Percentiles rank a stretch among this genome's conserved stretches.
These are phyloP conservation scores for Coemansia sp. DNA, from an alignment of 192 early-diverging fungal species.

Conservation along the genomic window DNA sequence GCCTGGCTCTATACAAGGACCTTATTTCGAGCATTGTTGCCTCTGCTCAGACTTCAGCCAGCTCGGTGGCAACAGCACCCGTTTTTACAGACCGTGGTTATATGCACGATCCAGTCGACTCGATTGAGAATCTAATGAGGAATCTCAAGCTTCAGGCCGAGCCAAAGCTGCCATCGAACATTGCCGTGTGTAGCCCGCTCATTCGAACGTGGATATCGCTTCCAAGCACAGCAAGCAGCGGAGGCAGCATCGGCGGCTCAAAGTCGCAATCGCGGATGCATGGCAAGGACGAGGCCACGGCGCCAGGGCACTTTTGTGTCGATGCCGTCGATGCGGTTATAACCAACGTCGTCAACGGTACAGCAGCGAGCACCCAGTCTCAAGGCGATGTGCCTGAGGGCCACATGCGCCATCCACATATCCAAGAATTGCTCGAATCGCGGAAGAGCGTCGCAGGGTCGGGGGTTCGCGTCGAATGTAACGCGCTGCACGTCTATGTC, in stretches of 20 bases:
- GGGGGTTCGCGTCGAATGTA: constrained; percentile 54
- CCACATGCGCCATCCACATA: constrained; percentile 55
- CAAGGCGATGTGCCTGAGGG: constrained; percentile 43
- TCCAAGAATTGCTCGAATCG: constrained; percentile 56
- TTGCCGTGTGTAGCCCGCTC: constrained; percentile 53
- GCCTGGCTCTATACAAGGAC: constrained; percentile 36
- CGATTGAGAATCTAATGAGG: constrained; percentile 52
- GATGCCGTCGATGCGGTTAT: constrained; percentile 56
- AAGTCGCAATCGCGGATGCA: constrained; percentile 20
- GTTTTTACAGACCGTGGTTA: neutral
- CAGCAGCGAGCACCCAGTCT: constrained; percentile 51
- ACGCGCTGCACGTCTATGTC: constrained; percentile 36
- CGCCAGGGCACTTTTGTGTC: constrained; percentile 53
- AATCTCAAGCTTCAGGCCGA: constrained; percentile 35
- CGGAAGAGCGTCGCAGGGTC: constrained; percentile 52
- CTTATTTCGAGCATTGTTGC: constrained; percentile 17
- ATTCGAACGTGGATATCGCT: constrained; percentile 55
- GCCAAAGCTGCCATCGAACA: constrained; percentile 39
- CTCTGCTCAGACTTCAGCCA: neutral
- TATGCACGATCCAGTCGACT: constrained; percentile 27
- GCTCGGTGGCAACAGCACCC: neutral
- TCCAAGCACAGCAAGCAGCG: constrained; percentile 22
- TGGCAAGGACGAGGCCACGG: constrained; percentile 18
- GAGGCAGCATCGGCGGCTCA: neutral
- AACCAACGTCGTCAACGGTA: constrained; percentile 57